These are phyloP conservation scores for Talaromyces piceae DNA, from an alignment of 2,329 filamentous ascomycete species.

Conservation along the genomic window DNA sequence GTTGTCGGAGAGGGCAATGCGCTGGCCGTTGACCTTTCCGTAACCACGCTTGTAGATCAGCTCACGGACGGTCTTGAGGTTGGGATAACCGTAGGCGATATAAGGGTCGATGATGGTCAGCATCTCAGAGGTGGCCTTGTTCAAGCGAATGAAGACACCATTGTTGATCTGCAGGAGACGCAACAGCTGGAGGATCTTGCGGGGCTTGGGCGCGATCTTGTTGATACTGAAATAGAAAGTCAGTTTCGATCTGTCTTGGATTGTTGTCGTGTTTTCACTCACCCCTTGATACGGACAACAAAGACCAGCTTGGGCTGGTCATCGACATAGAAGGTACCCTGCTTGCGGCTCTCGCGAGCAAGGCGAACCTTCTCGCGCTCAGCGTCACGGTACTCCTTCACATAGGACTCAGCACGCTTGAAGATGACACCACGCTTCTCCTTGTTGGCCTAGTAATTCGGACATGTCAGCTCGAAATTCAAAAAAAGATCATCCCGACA, in stretches of 20 bases:
- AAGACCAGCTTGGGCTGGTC: constrained; percentile 96
- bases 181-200: constrained; percentile 99
- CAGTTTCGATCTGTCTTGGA: neutral
- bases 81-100: constrained; percentile 98
- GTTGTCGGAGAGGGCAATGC: constrained; percentile 94
- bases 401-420: constrained; percentile 99
- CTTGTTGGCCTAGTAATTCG: constrained; percentile 71
- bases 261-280: constrained; percentile 31
- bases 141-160: constrained; percentile 94
- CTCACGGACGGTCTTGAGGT: constrained; percentile 98
- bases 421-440: constrained; percentile 98
- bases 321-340: constrained; percentile 88
- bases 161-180: constrained; percentile 99
- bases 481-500: constrained; percentile 10
- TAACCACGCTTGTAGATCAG: constrained; percentile 99
- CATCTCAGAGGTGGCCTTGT: constrained; percentile 97
- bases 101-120: constrained; percentile 97
- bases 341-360: constrained; percentile 77
- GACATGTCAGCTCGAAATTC: constrained; percentile 20
- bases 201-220: constrained; percentile 99
- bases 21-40: constrained; percentile 98
- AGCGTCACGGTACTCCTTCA: constrained; percentile 97
- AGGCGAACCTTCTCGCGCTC: constrained; percentile 99
- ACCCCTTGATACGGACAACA: constrained; percentile 98
- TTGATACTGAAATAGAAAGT: constrained; percentile 67